A percentile compares a stretch with the other conserved stretches of the same genome.
These are phyloP conservation scores for Suhomyces faveliae DNA, from an alignment of 805 yeast species.

Conservation along the genomic window DNA sequence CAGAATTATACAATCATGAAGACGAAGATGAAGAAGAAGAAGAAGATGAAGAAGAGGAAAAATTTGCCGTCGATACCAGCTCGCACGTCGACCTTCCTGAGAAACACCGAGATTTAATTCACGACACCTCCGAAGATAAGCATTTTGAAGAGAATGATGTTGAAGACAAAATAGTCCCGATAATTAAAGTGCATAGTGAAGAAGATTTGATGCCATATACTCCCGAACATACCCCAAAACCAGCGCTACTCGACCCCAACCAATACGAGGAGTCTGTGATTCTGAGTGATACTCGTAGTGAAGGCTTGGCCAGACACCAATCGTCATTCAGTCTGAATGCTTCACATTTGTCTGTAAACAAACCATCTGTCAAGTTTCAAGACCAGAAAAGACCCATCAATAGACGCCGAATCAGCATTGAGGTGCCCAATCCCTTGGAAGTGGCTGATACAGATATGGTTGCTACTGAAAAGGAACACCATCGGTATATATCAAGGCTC, in stretches of 20 bases:
- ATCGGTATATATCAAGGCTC: constrained; percentile 18
- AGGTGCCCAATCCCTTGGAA: constrained; percentile 24
- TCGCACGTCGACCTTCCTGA: background rate
- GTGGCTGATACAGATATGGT: constrained; percentile 10
- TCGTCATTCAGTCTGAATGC: background rate
- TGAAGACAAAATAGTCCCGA: constrained; percentile 1
- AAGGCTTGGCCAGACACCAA: background rate
- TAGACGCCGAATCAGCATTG: constrained; percentile 12
- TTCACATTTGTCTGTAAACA: background rate
- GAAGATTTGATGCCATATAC: background rate
- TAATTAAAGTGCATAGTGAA: background rate
- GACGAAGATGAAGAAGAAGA: background rate
- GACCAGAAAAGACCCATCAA: constrained; percentile 1
- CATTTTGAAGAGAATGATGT: background rate
- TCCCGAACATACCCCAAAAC: background rate
- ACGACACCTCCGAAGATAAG: background rate
- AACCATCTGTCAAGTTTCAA: background rate
- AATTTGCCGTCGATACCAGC: background rate
- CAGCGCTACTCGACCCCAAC: background rate
- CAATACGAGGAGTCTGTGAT: background rate
- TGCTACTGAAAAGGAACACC: constrained; percentile 15
- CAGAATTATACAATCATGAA: background rate
- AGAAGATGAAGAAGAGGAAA: background rate
- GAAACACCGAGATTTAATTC: background rate
- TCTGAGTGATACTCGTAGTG: constrained; percentile 1